Base-by-base conservation (phyloP, 106 monocot genomes). In the Apostasia ramifera region DNA sequence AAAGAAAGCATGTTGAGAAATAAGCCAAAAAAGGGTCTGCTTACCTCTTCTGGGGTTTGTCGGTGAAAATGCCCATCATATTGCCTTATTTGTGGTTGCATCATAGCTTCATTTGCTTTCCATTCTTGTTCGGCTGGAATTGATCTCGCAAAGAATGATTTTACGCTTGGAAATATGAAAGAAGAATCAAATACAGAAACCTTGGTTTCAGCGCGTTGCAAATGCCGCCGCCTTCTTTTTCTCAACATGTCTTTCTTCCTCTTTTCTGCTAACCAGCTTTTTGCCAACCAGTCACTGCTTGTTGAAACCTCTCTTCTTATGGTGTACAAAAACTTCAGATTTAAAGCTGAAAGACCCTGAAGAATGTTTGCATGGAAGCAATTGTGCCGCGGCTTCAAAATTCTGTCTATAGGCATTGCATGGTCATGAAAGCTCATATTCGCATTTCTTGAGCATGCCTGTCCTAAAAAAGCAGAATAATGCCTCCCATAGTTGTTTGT, bases 211-310 rank as follows among this genome's bases (percentile, higher is more conserved):
- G 47, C 8, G 49, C 58, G 57, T 44, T 57, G 15, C 3, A 43
- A 49, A 12, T 9, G 46, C 48, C 40, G 51, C 11, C 5, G 11
- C 57, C 10, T 75, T 13, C 50, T 58, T 26, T 26, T 66, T 44
- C 70, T 69, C 5, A 53, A 53, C 4, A 40, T 53, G 48, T 55
- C 52, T 43, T 12, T 67, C 51, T 61, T 66, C 50, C 50, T 67
- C 26, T 59, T 67, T 39, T 82, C 77, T 43, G 61, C 72, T 2
- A 7, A 26, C 83, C 83, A 83, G n/a, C 79, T 75, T 63, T 76
- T 61, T 8, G 55, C 71, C 39, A 79, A 45, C 83, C 83, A 79
- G 3, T 69, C 68, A 63, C 83, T 72, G 57, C 63, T 76, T 38
- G 79, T 12, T 40, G 74, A 66, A 48, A 55, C 1, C 42, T 74